Conservation (phyloP, 306 rosid species). For the Fragaria nilgerrensis region DNA sequence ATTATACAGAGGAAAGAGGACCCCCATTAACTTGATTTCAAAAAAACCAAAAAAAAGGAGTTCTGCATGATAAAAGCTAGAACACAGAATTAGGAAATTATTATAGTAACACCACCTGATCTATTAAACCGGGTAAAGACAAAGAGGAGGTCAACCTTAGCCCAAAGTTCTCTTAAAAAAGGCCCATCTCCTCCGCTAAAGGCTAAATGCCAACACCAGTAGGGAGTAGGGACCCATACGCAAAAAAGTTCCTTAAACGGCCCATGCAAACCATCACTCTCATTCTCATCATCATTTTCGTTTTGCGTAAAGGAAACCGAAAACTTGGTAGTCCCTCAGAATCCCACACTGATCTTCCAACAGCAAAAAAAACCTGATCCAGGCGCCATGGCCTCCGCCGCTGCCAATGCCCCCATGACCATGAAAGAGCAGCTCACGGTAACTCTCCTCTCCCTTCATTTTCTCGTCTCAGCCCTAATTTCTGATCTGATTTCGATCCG, state of each 20-base stretch:
- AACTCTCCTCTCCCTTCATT: background rate
- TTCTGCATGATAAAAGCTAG: too few species aligned
- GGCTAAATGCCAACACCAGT: background rate
- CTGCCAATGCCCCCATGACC: constrained; percentile 66
- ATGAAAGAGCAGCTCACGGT: constrained; percentile 77
- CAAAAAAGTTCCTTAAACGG: background rate
- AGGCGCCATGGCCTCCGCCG: constrained; percentile 45
- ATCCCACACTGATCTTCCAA: background rate
- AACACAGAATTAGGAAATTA: too few species aligned
- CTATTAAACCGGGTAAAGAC: background rate
- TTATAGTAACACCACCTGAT: background rate
- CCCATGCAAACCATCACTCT: background rate
- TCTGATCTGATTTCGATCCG: background rate
- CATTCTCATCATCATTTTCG: background rate
- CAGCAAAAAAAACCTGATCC: constrained; percentile 3
- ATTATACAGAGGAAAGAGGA: too few species aligned
- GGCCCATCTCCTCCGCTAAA: background rate
- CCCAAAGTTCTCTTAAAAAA: background rate
- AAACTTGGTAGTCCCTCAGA: background rate
- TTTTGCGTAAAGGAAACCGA: constrained; percentile 1
- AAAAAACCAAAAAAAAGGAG: too few species aligned
- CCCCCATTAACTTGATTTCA: too few species aligned
- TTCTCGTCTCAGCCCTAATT: constrained; percentile 5
- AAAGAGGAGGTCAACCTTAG: background rate
- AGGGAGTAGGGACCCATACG: background rate